Evolutionary conservation across 768 basidiomycete species (phyloP).

Genomic region (Lactarius vividus): DNA sequence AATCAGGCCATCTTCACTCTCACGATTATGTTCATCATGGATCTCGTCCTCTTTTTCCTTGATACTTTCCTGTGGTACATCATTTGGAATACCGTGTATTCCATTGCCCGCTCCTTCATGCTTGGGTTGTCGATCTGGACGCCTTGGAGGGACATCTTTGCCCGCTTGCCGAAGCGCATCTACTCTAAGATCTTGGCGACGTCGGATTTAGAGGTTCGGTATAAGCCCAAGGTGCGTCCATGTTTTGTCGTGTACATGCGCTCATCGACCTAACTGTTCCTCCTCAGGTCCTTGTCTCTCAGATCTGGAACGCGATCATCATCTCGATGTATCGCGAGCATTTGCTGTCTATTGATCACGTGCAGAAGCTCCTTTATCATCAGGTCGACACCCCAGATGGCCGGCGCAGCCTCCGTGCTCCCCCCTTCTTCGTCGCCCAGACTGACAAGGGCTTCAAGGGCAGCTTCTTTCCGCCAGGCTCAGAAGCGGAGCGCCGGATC

Average conservation of each 20-base stretch:
- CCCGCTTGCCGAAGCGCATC: slow-evolving; percentile 92
- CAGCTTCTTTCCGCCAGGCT: slow-evolving; percentile 91
- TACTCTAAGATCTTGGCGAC: slow-evolving; percentile 95
- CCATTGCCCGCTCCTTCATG: slow-evolving; percentile 81
- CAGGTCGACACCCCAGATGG: slow-evolving; percentile 89
- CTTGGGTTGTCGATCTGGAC: slow-evolving; percentile 98
- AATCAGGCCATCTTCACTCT: slow-evolving; percentile 95
- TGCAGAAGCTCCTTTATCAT: slow-evolving; percentile 96
- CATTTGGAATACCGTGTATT: slow-evolving; percentile 97
- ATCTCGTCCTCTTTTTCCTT: slow-evolving; percentile 93
- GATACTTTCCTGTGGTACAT: slow-evolving; percentile 99
- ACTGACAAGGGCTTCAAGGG: slow-evolving; percentile 80
- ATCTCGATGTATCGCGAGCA: slow-evolving; percentile 99
- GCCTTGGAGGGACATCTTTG: slow-evolving; percentile 98
- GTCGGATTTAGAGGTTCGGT: slow-evolving; percentile 94
- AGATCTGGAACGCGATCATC: slow-evolving; percentile 99
- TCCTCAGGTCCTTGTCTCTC: slow-evolving; percentile 86
- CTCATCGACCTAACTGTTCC: background rate
- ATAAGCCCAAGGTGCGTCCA: slow-evolving; percentile 90
- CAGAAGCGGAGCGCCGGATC: slow-evolving; percentile 95
- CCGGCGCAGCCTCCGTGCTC: slow-evolving; percentile 88
- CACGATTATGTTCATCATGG: slow-evolving; percentile 99
- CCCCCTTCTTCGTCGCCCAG: slow-evolving; percentile 98
- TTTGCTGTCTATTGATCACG: slow-evolving; percentile 96
- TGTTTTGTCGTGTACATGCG: background rate